These are phyloP conservation scores for Daldinia eschscholtzii DNA, from an alignment of 2,329 filamentous ascomycete genomes.

Conservation along the genomic window DNA sequence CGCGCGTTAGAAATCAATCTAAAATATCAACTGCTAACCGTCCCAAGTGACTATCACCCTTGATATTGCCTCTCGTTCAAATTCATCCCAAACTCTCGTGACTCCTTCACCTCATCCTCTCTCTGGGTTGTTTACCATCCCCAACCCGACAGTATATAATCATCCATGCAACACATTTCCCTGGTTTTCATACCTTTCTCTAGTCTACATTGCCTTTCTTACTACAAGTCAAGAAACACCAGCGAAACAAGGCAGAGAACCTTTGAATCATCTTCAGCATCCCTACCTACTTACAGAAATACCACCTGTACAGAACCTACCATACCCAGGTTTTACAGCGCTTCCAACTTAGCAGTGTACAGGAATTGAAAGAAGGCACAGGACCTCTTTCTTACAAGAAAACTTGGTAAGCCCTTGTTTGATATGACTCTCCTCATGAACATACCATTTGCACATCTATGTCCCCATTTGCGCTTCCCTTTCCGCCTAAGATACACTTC, in stretches of 20 bases:
- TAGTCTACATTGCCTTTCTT: not conserved
- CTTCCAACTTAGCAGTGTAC: not conserved
- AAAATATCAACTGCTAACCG: not conserved
- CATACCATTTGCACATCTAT: not conserved
- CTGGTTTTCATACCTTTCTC: not conserved
- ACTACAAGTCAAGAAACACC: not conserved
- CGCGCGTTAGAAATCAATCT: not conserved
- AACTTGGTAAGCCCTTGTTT: not conserved
- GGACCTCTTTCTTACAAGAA: not conserved
- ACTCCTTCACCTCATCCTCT: not conserved
- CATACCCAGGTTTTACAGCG: not conserved
- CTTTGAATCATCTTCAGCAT: not conserved
- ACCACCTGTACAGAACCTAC: not conserved
- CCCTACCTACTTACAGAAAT: not conserved
- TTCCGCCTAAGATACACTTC: not conserved
- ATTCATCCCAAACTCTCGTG: not conserved
- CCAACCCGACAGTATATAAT: constrained; percentile 1
- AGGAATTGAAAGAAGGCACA: not conserved
- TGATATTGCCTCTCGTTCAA: not conserved
- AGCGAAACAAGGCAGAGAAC: not conserved
- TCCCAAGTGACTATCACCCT: not conserved
- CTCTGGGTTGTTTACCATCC: not conserved
- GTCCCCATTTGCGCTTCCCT: not conserved
- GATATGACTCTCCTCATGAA: not conserved
- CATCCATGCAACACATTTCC: not conserved